Base-by-base conservation (phyloP, 768 basidiomycete genomes). In the Hebeloma cylindrosporum region DNA sequence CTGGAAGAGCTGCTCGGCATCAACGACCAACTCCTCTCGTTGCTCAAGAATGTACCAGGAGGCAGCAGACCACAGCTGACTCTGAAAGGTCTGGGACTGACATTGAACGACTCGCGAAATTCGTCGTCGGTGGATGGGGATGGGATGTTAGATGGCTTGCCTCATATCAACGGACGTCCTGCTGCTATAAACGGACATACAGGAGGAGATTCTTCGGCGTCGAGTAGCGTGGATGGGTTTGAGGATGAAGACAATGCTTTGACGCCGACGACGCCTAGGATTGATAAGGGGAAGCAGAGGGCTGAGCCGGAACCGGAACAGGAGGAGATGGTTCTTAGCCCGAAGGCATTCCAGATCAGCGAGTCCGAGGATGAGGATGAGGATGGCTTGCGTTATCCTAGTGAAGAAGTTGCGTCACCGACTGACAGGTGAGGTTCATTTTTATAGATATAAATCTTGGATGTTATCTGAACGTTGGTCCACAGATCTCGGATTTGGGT, bases 281-380 rank as follows among this genome's bases (percentile, higher is more conserved):
- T 84, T 11, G 86, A 91, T 62, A 92, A 91, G 61, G 89, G 88
- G 43, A 91, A 91, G 64, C 80, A 74, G 16, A 77, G 77, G 39
- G 87, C 86, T 20, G 73, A 81, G 55, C 79, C 84, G 1, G 78
- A 83, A 57, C 78, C 85, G 1, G 78, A 84, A 64, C 73, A 80
- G 35, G 78, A 68, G 2, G 85, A 88, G 66, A 82, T 79, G 62
- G 79, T 88, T 54, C 66, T 89, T 62, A 80, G 82, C 60, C 88
- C 89, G 14, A 61, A 54, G 38, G 80, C 69, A 66, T 82, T 72
- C 40, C 56, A 70, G 52, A 67, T 72, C 23, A 56, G 54, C 26
- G 70, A 70, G 14, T 75, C 76, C 17, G 78, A 77, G 27, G 79
- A 80, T 26, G 80, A 79, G 46, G 74, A 75, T 7, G 72, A 69